A percentile compares a stretch with the other conserved stretches of the same genome.
phyloP scores from a whole-genome alignment of 306 rosid genomes.

The Coriaria nepalensis region DNA sequence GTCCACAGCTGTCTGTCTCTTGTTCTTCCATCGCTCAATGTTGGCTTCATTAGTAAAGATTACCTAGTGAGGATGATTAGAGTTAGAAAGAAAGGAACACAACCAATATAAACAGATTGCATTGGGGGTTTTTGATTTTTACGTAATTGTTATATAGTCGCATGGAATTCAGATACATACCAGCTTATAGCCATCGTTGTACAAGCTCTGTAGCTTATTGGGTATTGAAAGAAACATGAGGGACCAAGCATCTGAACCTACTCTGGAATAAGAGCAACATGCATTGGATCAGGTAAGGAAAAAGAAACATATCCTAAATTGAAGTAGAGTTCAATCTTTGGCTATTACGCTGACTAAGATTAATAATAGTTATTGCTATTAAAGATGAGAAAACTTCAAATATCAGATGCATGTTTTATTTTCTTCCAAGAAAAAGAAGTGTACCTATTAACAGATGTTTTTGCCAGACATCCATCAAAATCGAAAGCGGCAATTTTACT shows the following conservation, averaged over 20 bases:
- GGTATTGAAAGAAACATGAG: constrained; percentile 77
- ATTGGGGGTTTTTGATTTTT: not conserved
- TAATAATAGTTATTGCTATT: not conserved
- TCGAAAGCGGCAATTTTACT: constrained; percentile 96
- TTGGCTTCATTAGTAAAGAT: constrained; percentile 91
- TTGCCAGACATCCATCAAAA: constrained; percentile 92
- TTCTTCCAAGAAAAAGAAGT: not conserved
- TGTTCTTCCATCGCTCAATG: constrained; percentile 89
- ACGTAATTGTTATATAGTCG: constrained; percentile 8
- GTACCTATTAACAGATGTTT: constrained; percentile 51
- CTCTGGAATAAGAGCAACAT: constrained; percentile 39
- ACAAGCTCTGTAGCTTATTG: constrained; percentile 62
- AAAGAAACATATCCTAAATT: not conserved
- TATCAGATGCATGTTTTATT: not conserved
- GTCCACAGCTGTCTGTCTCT: constrained; percentile 84
- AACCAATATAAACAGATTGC: not conserved
- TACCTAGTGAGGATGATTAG: constrained; percentile 34
- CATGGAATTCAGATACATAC: constrained; percentile 26
- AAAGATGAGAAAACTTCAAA: not conserved
- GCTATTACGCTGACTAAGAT: not conserved
- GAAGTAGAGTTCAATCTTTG: not conserved
- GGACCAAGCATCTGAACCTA: constrained; percentile 72
- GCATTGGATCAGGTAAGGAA: not conserved
- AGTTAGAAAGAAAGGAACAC: constrained; percentile 8
- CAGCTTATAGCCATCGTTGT: constrained; percentile 85